Base-by-base conservation (phyloP, 2,329 filamentous ascomycete genomes). In the Phialophora verrucosa region DNA sequence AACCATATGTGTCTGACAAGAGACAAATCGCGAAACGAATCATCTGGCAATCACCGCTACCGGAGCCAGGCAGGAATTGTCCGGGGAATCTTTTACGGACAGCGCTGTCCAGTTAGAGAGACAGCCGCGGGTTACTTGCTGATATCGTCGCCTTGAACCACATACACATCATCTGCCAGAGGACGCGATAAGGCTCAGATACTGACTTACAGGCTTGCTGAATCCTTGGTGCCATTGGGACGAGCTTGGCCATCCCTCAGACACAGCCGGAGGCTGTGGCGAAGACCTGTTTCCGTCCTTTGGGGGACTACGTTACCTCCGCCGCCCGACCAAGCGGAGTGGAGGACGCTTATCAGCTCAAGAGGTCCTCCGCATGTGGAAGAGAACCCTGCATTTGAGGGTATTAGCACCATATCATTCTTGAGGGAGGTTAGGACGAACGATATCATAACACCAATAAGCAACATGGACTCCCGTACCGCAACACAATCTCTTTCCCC, bases 11-110 rank as follows among this genome's bases (percentile, higher is more conserved):
- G 59, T 61, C 59, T 61, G 47, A 53, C 47, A 31, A 61, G 35
- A 61, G 59, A 53, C 59, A 61, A 61, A 54, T 61, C 59, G 51
- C 49, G 7, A 61, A 42, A 61, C 59, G 49, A 53, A 61, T 29
- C 12, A 42, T 32, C 20, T 44, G 54, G 49, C 32, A 20, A 25
- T 20, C 29, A 31, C 35, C 31, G 31, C 49, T 44, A 29, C 14
- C 53, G 53, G 27, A n/a, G 29, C 53, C 27, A 35, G 53, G 53
- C 53, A 35, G 25, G 38, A 31, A 5, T 14, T 14, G 11, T 23
- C 12, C 53, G 11, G 17, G 12, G 29, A 55, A 29, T 29, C 50
- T 35, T 35, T 32, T 29, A 12, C 53, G 20, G 53, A 51, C 20
- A 51, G 12, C 20, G 3, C n/a, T 14, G n/a, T 12, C 47, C n/a